Evolutionary conservation across 2,329 filamentous ascomycete genomes (phyloP), one percentile per base, ranked within the genome.

Genomic region (Hypomyces perniciosus): DNA sequence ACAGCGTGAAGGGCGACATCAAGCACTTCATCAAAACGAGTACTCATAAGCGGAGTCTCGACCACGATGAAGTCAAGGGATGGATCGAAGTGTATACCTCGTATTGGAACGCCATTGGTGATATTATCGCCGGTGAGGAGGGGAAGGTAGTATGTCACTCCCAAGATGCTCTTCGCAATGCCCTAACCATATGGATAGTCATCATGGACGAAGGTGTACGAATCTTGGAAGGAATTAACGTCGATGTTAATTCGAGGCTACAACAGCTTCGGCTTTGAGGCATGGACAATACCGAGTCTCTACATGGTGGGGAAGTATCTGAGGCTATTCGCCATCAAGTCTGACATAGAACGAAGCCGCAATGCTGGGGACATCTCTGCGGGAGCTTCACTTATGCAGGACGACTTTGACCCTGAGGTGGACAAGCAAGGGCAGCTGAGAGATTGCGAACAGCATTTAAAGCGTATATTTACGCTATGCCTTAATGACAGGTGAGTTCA

Each of bases 221-320:
- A 90, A 55, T 74, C 84, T 8, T 97, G 93, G 91, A 95, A 89
- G 64, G 88, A 95, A 38, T 65, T 97, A 55, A 82, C 87, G 42
- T 87, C 86, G 56, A 75, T 77, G 44, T 74, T 97, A 37, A 84
- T 91, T 52, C 82, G 90, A 58, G 90, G 90, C 31, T 96, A 96
- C 65, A 85, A 84, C 34, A 85, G 80, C 57, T 75, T 78, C 50
- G 79, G 81, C 3, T 89, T 97, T 60, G 84, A 89, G 57, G 85
- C 90, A 31, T 99, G 93, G 92, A 93, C 90, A 0, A 83, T 99
- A 46, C 91, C 93, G 4, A 91, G 88, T 63, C 76, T 99, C 37
- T 97, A 97, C 64, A 79, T 87, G 47, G 84, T 86, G 27, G 91
- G 90, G 49, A 95, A 90, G 69, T 90, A 95, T 65, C 70, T 99